A percentile compares a stretch with the other conserved stretches of the same genome.
These are phyloP conservation scores for Fusarium cyanostomum DNA, from an alignment of 2,329 filamentous ascomycete genomes.

Conservation along the genomic window DNA sequence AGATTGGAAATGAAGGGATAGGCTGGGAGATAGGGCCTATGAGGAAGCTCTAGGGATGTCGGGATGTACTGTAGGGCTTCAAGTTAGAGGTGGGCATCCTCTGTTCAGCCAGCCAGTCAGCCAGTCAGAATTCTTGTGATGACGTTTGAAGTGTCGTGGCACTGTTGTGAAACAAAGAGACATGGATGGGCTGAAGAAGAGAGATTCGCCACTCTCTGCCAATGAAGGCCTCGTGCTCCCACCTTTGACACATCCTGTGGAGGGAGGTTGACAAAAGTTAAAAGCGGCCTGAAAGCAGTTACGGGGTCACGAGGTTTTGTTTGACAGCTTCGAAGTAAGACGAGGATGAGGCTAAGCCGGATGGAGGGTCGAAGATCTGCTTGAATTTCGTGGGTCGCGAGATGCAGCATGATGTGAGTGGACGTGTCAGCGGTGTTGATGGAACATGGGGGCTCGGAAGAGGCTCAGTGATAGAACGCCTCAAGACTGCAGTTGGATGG, in stretches of 20 bases:
- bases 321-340: slow-evolving; percentile 6
- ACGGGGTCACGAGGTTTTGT: slow-evolving; percentile 25
- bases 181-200: not conserved
- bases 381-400: not conserved
- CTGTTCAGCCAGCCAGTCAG: not conserved
- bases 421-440: not conserved
- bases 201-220: slow-evolving; percentile 4
- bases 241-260: not conserved
- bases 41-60: too few species aligned
- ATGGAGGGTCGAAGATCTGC: slow-evolving; percentile 9
- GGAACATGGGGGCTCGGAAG: not conserved
- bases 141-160: slow-evolving; percentile 1
- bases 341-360: slow-evolving; percentile 19
- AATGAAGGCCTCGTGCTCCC: slow-evolving; percentile 4
- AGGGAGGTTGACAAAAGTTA: slow-evolving; percentile 12
- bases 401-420: slow-evolving; percentile 9
- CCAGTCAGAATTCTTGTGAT: not conserved
- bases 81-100: not conserved
- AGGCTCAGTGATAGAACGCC: not conserved
- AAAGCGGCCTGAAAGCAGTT: not conserved
- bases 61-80: too few species aligned
- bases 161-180: not conserved
- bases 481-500: not conserved
- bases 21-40: too few species aligned
- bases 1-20: too few species aligned